Conservation (phyloP, 192 early-diverging fungal species). For the Coemansia sp. region DNA sequence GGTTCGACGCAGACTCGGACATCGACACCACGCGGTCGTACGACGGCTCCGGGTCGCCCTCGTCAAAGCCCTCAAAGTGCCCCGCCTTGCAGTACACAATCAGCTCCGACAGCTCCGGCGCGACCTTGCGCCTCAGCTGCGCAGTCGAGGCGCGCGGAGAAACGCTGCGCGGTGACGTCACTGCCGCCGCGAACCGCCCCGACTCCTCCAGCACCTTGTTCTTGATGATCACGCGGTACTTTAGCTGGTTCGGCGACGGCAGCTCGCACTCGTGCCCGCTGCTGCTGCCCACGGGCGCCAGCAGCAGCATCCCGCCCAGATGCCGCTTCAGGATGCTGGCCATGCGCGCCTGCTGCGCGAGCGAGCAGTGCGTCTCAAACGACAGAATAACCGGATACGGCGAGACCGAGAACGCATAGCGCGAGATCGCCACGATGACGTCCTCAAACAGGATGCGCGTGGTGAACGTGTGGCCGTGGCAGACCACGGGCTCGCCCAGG, state of each 20-base stretch:
- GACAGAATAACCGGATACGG: conserved; percentile 83
- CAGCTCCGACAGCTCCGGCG: conserved; percentile 57
- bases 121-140: conserved; percentile 52
- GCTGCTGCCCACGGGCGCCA: conserved; percentile 30
- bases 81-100: conserved; percentile 63
- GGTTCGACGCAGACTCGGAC: conserved; percentile 62
- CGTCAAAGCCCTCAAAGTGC: conserved; percentile 60
- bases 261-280: conserved; percentile 35
- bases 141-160: conserved; percentile 28
- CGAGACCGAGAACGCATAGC: conserved; percentile 82
- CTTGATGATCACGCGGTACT: conserved; percentile 74
- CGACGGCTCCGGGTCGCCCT: conserved; percentile 37
- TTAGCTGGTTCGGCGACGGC: conserved; percentile 72
- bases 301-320: conserved; percentile 68
- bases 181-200: neutral
- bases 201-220: conserved; percentile 51
- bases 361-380: conserved; percentile 78
- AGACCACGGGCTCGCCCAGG: conserved; percentile 72
- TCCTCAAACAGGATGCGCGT: conserved; percentile 78
- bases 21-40: conserved; percentile 73
- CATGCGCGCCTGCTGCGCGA: conserved; percentile 73
- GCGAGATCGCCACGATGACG: conserved; percentile 76
- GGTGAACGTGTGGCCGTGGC: conserved; percentile 82
- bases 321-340: conserved; percentile 64
- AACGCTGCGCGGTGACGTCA: conserved; percentile 8